Evolutionary conservation across 1,139 yeast species (phyloP).

Genomic region (Casaregolazyma lundiana): DNA sequence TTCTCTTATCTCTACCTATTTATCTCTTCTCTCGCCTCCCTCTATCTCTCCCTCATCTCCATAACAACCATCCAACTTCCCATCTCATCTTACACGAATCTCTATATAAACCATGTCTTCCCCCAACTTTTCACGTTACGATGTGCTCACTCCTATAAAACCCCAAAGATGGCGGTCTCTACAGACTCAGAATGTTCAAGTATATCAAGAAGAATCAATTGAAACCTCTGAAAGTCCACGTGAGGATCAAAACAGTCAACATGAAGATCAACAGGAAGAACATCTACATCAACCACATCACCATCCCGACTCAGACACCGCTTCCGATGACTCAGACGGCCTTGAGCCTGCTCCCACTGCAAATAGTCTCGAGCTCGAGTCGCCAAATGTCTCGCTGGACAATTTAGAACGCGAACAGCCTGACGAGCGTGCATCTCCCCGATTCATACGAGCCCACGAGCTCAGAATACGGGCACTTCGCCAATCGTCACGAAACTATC

Average conservation of each 20-base stretch:
- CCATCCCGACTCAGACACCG: not conserved
- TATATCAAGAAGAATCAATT: not conserved
- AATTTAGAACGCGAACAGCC: not conserved
- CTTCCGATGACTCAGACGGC: slow-evolving; percentile 3
- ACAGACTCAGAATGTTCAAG: not conserved
- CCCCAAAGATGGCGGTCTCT: not conserved
- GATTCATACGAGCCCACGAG: slow-evolving; percentile 9
- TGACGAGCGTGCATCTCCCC: slow-evolving; percentile 3
- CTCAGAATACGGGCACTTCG: slow-evolving; percentile 9
- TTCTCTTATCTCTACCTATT: too few relatives aligned
- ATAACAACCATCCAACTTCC: not conserved
- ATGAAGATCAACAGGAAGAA: not conserved
- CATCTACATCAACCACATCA: not conserved
- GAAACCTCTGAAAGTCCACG: too few relatives aligned
- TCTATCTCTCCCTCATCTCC: not conserved
- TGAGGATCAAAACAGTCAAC: not conserved
- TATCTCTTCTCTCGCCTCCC: not conserved
- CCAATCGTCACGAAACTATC: slow-evolving; percentile 5
- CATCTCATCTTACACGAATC: not conserved
- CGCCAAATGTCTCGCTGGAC: slow-evolving; percentile 1
- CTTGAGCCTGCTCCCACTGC: slow-evolving; percentile 11
- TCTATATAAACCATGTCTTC: not conserved
- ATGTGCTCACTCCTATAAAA: not conserved
- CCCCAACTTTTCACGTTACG: not conserved
- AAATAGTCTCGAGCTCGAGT: slow-evolving; percentile 5